Conservation (phyloP, 805 yeast genomes). For the Kodamaea neixiangensis region DNA sequence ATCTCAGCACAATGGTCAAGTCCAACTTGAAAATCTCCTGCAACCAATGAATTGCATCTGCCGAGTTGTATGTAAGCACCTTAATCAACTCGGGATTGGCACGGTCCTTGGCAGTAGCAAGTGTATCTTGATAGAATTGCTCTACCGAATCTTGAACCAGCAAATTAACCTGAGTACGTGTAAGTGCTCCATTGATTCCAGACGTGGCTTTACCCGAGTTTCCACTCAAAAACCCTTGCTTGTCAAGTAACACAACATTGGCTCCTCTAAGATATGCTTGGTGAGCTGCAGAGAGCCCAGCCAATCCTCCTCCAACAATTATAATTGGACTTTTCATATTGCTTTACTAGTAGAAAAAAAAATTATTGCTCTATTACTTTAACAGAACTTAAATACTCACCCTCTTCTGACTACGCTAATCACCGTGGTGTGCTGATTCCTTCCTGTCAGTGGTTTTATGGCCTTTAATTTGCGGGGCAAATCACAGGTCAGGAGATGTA, state of each 20-base stretch:
- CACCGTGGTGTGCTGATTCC: not conserved
- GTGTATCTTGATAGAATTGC: constrained; percentile 64
- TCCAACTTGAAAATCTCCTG: constrained; percentile 62
- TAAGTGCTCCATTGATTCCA: constrained; percentile 72
- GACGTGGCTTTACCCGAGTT: constrained; percentile 69
- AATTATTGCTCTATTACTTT: not conserved
- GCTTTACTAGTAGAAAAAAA: not conserved
- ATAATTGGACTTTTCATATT: constrained; percentile 40
- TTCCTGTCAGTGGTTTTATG: constrained; percentile 1
- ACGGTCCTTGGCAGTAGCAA: constrained; percentile 61
- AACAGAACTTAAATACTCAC: not conserved
- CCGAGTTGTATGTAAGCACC: constrained; percentile 61
- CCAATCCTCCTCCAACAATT: constrained; percentile 66
- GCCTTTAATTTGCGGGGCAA: constrained; percentile 3
- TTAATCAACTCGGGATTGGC: constrained; percentile 61
- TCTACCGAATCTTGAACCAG: constrained; percentile 57
- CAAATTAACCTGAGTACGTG: constrained; percentile 56
- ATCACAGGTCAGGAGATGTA: constrained; percentile 6
- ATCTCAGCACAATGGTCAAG: constrained; percentile 65
- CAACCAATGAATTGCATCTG: constrained; percentile 72
- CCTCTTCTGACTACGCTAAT: not conserved
- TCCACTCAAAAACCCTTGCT: constrained; percentile 62
- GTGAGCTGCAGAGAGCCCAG: constrained; percentile 65
- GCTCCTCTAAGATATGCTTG: constrained; percentile 55
- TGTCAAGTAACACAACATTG: constrained; percentile 55